Percentiles rank a stretch among this genome's conserved stretches.
These are phyloP conservation scores for Cercospora sp. DNA, from an alignment of 2,329 filamentous ascomycete species.

Conservation along the genomic window DNA sequence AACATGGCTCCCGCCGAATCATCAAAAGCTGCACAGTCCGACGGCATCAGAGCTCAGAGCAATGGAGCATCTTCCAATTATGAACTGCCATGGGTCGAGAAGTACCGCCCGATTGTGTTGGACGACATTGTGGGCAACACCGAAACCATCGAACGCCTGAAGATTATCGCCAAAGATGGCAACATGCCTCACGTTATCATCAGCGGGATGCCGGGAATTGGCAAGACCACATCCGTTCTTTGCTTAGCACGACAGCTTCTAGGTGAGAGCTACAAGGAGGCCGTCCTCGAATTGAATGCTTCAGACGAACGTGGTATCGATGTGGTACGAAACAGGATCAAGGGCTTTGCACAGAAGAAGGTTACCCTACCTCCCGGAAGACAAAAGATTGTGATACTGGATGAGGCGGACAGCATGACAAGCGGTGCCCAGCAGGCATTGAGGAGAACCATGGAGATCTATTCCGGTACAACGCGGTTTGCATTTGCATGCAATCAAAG, in stretches of 20 bases:
- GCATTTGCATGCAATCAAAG: slow-evolving; percentile 98
- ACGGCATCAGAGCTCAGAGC: slow-evolving; percentile 45
- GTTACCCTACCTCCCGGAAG: slow-evolving; percentile 87
- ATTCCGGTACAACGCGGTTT: slow-evolving; percentile 92
- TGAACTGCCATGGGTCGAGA: slow-evolving; percentile 93
- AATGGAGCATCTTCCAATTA: slow-evolving; percentile 55
- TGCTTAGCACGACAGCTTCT: slow-evolving; percentile 90
- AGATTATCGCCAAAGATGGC: slow-evolving; percentile 97
- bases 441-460: slow-evolving; percentile 97
- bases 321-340: slow-evolving; percentile 95
- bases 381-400: slow-evolving; percentile 95
- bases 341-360: slow-evolving; percentile 98
- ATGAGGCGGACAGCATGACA: slow-evolving; percentile 97
- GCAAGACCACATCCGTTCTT: slow-evolving; percentile 94
- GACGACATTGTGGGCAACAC: slow-evolving; percentile 98
- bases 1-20: slow-evolving; percentile 53
- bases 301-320: slow-evolving; percentile 97
- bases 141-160: slow-evolving; percentile 93
- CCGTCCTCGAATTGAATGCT: slow-evolving; percentile 92
- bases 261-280: slow-evolving; percentile 94
- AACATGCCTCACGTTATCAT: slow-evolving; percentile 99
- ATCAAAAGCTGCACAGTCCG: slow-evolving; percentile 49
- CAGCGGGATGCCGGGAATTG: slow-evolving; percentile 98
- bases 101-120: slow-evolving; percentile 91
- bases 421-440: slow-evolving; percentile 93